Base-by-base conservation (phyloP, 1,139 yeast species). In the Magnusiomyces tetraspermus region DNA sequence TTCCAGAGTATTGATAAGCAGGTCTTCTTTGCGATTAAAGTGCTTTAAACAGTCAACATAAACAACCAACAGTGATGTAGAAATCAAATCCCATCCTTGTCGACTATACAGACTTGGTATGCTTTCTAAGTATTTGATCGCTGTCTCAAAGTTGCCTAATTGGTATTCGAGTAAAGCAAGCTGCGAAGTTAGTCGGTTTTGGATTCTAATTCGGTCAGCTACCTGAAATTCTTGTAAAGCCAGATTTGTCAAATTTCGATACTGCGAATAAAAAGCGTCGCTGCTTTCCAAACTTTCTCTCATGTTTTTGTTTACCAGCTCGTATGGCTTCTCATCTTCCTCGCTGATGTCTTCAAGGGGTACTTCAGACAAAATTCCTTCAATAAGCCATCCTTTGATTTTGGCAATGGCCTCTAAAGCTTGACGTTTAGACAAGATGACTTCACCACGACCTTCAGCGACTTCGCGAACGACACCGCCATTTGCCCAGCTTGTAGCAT, bases 101-200 rank as follows among this genome's bases (percentile, higher is more conserved):
- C 42, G 23, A 43, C 36, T 28, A 28, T 43, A 43, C 11, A 43
- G 26, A 43, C 78, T 80, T 49, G 86, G 87, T 2, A 94, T 80
- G 23, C 81, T 78, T 48, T 80, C 79, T 10, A 90, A 70, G 6
- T 85, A 78, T 15, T 76, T 70, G 11, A 82, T 76, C 1, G 96
- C 85, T 46, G 77, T 76, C 43, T 74, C 73, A 59, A 80, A 84
- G 48, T 84, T 75, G 1, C 76, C 70, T 48, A 72, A 70, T 58
- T 80, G 81, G 63, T 78, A 85, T 49, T 83, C 80, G 23, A 88
- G 67, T 17, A 85, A 64, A 0, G 95, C 96, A 51, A 88, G 73
- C 59, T 92, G 97, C n/a, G 87, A 79, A 2, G 90, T 82, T 26
- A 92, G 70, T 8, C 84, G 74, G 61, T 85, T 92, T 10, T 85